phyloP scores from a whole-genome alignment of 2,329 filamentous ascomycete species.

The Penicillium sp. region DNA sequence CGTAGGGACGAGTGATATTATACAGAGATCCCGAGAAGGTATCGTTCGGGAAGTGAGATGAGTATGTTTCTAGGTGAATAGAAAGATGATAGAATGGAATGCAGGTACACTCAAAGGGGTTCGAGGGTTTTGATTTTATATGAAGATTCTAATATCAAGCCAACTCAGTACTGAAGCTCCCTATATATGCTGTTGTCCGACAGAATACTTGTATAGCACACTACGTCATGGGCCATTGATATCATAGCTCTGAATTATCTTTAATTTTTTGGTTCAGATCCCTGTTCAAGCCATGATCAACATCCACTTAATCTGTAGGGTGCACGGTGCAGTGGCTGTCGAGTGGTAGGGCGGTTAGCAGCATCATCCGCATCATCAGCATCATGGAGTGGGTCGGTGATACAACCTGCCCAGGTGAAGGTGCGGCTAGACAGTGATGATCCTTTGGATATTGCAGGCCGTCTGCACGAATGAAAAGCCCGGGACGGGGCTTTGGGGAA shows the following conservation, averaged over 20 bases:
- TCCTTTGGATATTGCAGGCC: constrained; percentile 4
- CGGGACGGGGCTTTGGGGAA: background rate
- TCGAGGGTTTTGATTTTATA: constrained; percentile 8
- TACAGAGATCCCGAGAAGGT: constrained; percentile 1
- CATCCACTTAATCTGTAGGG: constrained; percentile 13
- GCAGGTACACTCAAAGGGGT: background rate
- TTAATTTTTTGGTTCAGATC: constrained; percentile 4
- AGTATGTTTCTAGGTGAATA: constrained; percentile 9
- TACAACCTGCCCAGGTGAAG: constrained; percentile 5
- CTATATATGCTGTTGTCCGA: constrained; percentile 16
- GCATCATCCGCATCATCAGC: constrained; percentile 20
- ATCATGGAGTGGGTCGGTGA: constrained; percentile 22
- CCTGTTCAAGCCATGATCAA: constrained; percentile 12
- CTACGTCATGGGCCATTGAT: constrained; percentile 26
- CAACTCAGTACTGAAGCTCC: background rate
- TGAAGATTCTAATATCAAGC: constrained; percentile 14
- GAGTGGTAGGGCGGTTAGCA: constrained; percentile 9
- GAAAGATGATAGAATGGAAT: constrained; percentile 1
- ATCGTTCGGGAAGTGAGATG: constrained; percentile 5
- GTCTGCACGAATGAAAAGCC: constrained; percentile 10
- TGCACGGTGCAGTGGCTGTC: constrained; percentile 17
- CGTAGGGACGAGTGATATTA: background rate
- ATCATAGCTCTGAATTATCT: constrained; percentile 14
- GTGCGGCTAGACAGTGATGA: constrained; percentile 10
- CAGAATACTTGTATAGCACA: constrained; percentile 7